Conservation (phyloP, 352 stramenopile species). For the Phytophthora tubulina region DNA sequence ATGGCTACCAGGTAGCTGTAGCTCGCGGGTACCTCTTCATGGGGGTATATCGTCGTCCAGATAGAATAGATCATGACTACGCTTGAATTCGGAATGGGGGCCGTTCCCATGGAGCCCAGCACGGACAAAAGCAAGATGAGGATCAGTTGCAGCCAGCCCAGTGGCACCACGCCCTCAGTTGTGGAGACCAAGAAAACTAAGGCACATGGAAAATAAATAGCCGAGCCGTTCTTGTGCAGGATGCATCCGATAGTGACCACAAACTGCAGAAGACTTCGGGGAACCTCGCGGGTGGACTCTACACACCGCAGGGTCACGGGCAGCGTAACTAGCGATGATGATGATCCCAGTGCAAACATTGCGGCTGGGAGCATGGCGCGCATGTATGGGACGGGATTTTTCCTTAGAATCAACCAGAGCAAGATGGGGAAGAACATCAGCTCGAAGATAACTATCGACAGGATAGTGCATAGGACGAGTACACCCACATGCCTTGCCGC, state of each 20-base stretch:
- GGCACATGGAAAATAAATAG: conserved; percentile 76
- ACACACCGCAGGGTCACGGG: conserved; percentile 76
- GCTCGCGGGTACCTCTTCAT: conserved; percentile 56
- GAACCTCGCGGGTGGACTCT: conserved; percentile 66
- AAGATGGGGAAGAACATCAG: conserved; percentile 66
- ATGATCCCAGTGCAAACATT: conserved; percentile 73
- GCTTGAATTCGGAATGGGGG: conserved; percentile 74
- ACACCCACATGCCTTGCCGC: conserved; percentile 64
- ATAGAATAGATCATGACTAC: conserved; percentile 84
- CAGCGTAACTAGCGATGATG: conserved; percentile 74
- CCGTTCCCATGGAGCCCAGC: conserved; percentile 66
- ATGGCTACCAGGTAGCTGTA: conserved; percentile 83
- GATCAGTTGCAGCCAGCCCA: conserved; percentile 60
- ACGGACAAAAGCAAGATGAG: conserved; percentile 74
- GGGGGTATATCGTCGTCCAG: conserved; percentile 77
- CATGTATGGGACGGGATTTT: conserved; percentile 72
- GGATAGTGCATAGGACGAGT: conserved; percentile 62
- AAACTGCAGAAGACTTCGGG: conserved; percentile 66
- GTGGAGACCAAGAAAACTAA: conserved; percentile 77
- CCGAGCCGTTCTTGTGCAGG: conserved; percentile 82
- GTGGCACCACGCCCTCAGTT: conserved; percentile 40
- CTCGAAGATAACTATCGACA: conserved; percentile 60
- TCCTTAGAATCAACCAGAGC: conserved; percentile 52
- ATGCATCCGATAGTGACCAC: conserved; percentile 78
- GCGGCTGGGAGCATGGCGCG: conserved; percentile 66